Percentiles rank a stretch among this genome's conserved stretches.
Conservation (phyloP, 257 asterid species). For the Solanum megistacrolobum region DNA sequence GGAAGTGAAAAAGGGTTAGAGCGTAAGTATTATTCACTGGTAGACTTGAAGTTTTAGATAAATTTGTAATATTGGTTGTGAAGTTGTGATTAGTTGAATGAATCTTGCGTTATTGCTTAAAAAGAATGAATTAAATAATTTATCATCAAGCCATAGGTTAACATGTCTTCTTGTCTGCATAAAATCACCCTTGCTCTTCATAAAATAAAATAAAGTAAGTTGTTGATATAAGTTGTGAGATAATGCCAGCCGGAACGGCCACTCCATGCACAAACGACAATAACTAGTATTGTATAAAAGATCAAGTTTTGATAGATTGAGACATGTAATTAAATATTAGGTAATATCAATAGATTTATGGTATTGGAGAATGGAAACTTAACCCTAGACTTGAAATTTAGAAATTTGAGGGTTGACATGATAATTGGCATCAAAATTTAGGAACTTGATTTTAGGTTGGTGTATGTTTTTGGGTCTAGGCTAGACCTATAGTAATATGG, state of each 20-base stretch:
- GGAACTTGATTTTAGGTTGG: too few relatives aligned
- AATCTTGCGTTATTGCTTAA: slow-evolving; percentile 36
- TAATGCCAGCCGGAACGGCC: slow-evolving; percentile 24
- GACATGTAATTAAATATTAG: too few relatives aligned
- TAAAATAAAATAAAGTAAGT: not conserved
- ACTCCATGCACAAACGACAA: slow-evolving; percentile 23
- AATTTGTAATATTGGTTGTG: slow-evolving; percentile 5
- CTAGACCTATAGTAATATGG: too few relatives aligned
- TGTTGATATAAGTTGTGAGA: not conserved
- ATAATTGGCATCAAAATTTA: too few relatives aligned
- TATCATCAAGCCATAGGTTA: slow-evolving; percentile 2
- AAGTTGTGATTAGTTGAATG: not conserved
- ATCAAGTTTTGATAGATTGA: too few relatives aligned
- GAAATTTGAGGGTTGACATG: too few relatives aligned
- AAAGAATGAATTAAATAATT: slow-evolving; percentile 7
- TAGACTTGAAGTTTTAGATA: slow-evolving; percentile 7
- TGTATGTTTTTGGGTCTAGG: too few relatives aligned
- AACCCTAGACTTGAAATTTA: too few relatives aligned
- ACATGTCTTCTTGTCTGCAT: slow-evolving; percentile 40
- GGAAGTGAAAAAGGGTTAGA: too few relatives aligned
- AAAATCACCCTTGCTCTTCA: not conserved
- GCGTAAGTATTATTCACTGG: too few relatives aligned
- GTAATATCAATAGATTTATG: too few relatives aligned
- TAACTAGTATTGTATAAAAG: not conserved
- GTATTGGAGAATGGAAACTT: too few relatives aligned